Percentiles rank a stretch among this genome's conserved stretches.
Evolutionary conservation across 2,329 filamentous ascomycete species (phyloP).

Genomic region (Exophiala bonariae): DNA sequence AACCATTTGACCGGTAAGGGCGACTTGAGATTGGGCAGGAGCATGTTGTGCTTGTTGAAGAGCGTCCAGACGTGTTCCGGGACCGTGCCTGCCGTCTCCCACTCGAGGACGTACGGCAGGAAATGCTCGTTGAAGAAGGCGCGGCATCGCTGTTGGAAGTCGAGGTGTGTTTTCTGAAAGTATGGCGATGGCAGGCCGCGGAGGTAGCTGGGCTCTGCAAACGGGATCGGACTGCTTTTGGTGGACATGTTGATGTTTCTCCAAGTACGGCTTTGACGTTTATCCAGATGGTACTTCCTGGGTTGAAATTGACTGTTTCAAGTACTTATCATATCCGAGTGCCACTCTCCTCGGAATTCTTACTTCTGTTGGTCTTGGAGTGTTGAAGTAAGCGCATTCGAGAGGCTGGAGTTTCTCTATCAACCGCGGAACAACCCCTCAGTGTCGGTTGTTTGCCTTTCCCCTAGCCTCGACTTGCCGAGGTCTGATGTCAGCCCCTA

Average conservation of each 20-base stretch:
- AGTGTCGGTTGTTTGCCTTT: too few relatives aligned
- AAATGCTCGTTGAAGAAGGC: conserved; percentile 65
- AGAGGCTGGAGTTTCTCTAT: too few relatives aligned
- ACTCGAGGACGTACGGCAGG: conserved; percentile 62
- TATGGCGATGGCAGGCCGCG: conserved; percentile 69
- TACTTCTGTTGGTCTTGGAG: too few relatives aligned
- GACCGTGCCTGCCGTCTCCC: conserved; percentile 65
- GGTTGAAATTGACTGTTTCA: too few relatives aligned
- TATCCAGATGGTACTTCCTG: too few relatives aligned
- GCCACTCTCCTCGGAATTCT: too few relatives aligned
- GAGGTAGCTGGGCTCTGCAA: conserved; percentile 71
- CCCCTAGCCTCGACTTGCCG: too few relatives aligned
- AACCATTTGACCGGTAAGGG: conserved; percentile 69
- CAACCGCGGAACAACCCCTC: too few relatives aligned
- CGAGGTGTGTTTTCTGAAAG: conserved; percentile 64
- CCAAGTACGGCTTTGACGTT: too few relatives aligned
- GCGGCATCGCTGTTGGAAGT: conserved; percentile 67
- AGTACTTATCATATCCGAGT: too few relatives aligned
- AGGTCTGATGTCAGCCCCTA: too few relatives aligned
- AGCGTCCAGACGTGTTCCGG: conserved; percentile 63
- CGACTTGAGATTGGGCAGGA: conserved; percentile 67
- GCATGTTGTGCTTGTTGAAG: conserved; percentile 66
- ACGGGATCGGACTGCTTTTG: conserved; percentile 52
- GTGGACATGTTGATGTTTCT: background rate
- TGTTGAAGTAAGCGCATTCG: too few relatives aligned